phyloP scores from a whole-genome alignment of 108 stramenopile species.

The Cyclotella cryptica region DNA sequence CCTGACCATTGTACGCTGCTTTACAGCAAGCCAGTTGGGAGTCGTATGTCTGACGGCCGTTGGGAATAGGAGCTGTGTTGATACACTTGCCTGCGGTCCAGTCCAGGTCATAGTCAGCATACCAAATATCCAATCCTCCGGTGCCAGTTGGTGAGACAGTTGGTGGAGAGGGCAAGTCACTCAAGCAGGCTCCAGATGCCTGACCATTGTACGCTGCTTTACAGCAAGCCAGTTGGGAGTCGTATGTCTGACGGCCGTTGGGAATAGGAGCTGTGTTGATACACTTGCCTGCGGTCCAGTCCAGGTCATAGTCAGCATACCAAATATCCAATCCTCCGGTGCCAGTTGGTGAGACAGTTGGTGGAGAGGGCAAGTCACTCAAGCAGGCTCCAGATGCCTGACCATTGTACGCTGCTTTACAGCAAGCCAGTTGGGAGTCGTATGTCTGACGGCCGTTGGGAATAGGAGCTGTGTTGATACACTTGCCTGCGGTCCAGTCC shows the following conservation, averaged over 20 bases:
- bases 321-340: conserved; percentile 2
- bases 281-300: background rate
- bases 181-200: conserved; percentile 1
- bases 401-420: conserved; percentile 9
- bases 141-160: background rate
- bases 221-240: conserved; percentile 12
- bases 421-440: conserved; percentile 11
- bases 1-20: conserved; percentile 15
- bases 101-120: background rate
- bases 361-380: background rate
- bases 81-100: background rate
- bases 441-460: conserved; percentile 1
- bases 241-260: conserved; percentile 1
- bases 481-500: background rate
- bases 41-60: background rate
- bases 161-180: background rate
- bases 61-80: conserved; percentile 5
- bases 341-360: conserved; percentile 21
- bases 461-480: background rate
- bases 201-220: conserved; percentile 5
- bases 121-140: background rate
- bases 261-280: conserved; percentile 14
- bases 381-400: conserved; percentile 17
- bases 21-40: conserved; percentile 11
- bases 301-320: conserved; percentile 2